Evolutionary conservation across 2,329 filamentous ascomycete genomes (phyloP), one percentile per base, ranked within the genome.

Genomic region (Phyllosticta capitalensis): DNA sequence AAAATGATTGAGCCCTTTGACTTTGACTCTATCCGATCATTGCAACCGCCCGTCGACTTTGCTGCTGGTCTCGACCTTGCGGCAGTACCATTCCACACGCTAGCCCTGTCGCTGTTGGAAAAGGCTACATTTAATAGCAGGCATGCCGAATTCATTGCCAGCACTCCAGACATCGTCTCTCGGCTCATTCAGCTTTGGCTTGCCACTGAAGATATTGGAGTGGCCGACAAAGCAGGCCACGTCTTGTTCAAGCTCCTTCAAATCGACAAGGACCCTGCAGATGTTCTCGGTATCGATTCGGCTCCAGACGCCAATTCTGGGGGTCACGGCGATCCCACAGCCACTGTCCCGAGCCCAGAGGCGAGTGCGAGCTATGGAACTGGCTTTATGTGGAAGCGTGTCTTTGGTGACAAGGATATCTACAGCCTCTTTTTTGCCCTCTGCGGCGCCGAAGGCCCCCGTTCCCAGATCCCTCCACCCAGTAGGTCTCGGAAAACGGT

Each of bases 341-440:
- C 45, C 9, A 20, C 53, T 24, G 56, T 50, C 9, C 38, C 52
- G 19, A 48, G 12, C 5, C 38, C 52, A 12, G 58, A 38, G 24
- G 50, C 54, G 17, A 55, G 24, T 28, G 54, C 52, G 3, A 50
- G 64, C 65, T 69, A 69, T 61, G 72, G 65, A 7, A 64, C 65
- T 51, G 70, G 67, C 1, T 69, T 84, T 1, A 74, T 87, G 66
- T 86, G 83, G 83, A 79, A 82, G 66, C 79, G 84, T 19, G 64
- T 86, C 0, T 86, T 87, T 65, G 76, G 77, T 2, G 84, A 86
- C 63, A 78, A 75, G 61, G 78, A 84, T 65, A 77, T 86, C 6
- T 84, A 84, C 64, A 74, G 73, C 1, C 71, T 79, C 7, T 73
- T 86, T 30, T 86, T 83, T 69, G 76, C 78, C 28, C 74, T 79